Conservation (phyloP, 306 rosid genomes). For the Begonia peltatifolia region DNA sequence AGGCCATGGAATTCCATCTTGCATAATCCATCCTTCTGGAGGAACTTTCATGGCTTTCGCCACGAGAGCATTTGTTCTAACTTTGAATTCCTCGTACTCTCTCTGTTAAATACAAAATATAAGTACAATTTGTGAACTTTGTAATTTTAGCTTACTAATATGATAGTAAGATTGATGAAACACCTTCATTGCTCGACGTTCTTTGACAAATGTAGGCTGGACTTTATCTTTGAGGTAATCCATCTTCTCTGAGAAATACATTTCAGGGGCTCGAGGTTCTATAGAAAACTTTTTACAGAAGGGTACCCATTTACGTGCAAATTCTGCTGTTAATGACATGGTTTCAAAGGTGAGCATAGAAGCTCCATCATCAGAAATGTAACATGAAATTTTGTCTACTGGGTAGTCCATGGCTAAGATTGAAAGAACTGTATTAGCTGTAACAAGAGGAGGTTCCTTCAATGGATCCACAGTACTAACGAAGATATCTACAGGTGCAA, state of each 20-base stretch:
- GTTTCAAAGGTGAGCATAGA: constrained; percentile 90
- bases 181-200: constrained; percentile 95
- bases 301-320: constrained; percentile 90
- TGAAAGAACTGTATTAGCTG: constrained; percentile 80
- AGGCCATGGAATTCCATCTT: constrained; percentile 99
- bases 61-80: constrained; percentile 75
- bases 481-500: constrained; percentile 70
- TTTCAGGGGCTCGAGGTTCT: constrained; percentile 91
- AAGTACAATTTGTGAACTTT: too few species aligned
- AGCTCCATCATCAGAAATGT: constrained; percentile 92
- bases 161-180: background rate
- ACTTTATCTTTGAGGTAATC: constrained; percentile 91
- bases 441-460: constrained; percentile 93
- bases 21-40: constrained; percentile 93
- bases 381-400: constrained; percentile 78
- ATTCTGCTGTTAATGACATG: constrained; percentile 79
- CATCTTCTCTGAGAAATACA: constrained; percentile 74
- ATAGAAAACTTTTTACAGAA: constrained; percentile 74
- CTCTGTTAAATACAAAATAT: constrained; percentile 34
- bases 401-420: constrained; percentile 91
- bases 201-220: constrained; percentile 94
- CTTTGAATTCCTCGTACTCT: constrained; percentile 94
- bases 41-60: constrained; percentile 88
- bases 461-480: constrained; percentile 96
- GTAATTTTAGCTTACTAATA: too few species aligned